A percentile compares a stretch with the other conserved stretches of the same genome.
Evolutionary conservation across 2,329 filamentous ascomycete genomes (phyloP).

Genomic region (Fusarium illudens): DNA sequence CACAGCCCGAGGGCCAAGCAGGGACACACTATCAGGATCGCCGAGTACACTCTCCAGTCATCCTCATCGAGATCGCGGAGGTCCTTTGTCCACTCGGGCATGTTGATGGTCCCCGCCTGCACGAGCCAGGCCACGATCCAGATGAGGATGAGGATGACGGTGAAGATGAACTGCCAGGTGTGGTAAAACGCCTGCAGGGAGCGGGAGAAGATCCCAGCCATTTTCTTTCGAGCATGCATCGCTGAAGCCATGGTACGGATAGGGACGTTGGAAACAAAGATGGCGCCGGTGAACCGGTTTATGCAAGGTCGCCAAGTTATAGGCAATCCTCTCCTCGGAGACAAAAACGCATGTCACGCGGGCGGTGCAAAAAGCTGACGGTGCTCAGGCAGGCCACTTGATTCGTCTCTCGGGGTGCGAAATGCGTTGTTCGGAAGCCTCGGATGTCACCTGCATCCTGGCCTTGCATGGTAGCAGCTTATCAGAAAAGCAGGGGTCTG

Average conservation of each 20-base stretch:
- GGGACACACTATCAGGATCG: conserved; percentile 5
- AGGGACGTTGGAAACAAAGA: background rate
- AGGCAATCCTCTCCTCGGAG: background rate
- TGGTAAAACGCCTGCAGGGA: background rate
- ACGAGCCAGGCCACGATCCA: conserved; percentile 15
- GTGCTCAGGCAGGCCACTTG: background rate
- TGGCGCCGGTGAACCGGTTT: background rate
- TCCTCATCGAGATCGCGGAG: background rate
- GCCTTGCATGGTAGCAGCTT: background rate
- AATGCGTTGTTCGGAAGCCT: background rate
- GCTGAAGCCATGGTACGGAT: background rate
- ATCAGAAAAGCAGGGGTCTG: background rate
- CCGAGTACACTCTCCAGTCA: conserved; percentile 1
- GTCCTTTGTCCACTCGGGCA: conserved; percentile 25
- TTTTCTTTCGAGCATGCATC: background rate
- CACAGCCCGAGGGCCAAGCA: background rate
- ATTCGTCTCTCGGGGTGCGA: background rate
- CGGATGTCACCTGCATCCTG: background rate
- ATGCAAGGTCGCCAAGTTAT: background rate
- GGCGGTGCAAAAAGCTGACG: background rate
- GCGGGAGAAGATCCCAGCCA: background rate
- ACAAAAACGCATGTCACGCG: background rate
- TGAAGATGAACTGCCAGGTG: conserved; percentile 4
- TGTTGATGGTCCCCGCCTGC: conserved; percentile 12
- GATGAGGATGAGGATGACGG: conserved; percentile 2